Evolutionary conservation across 179 eudicot species (phyloP), one percentile per base, ranked within the genome.

Genomic region (Carnegiea gigantea): DNA sequence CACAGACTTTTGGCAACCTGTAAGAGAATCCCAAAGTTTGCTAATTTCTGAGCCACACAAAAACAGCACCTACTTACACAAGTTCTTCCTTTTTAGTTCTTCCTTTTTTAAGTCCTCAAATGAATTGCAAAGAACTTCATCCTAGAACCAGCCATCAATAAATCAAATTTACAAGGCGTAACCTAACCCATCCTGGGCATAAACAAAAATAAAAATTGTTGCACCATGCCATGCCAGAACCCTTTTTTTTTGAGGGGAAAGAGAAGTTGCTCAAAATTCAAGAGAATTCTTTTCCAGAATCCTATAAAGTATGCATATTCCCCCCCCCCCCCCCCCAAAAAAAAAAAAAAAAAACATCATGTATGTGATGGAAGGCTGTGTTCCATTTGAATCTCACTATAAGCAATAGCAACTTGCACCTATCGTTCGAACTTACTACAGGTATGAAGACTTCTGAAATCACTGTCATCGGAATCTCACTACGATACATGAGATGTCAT

Each of bases 401-500:
- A 84, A 21, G 78, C 13, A 65, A 68, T 23, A 15, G 77, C 77
- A 44, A 65, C 77, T 68, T 18, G 30, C 40, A 18, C 30, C 44
- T 40, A 0, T 40, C 44, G 8, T 4, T 40, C 44, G 2, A 5
- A 40, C 44, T 40, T 5, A 4, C 44, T 5, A 40, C 44, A 7
- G 44, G 9, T 40, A 40, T 40, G 44, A 40, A 4, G 9, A 4
- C 44, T 40, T 51, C 10, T 17, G 57, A 51, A 11, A 76, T 71
- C 72, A 53, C 26, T 68, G 73, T 86, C 86, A 86, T 65, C 80
- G 83, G 40, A 88, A 87, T 79, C 89, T 88, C 30, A 88, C 91
- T 24, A 88, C 91, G 21, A 88, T 76, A 54, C 89, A 83, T 3
- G 91, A 88, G 24, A 88, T 88, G 75, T 88, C 91, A 57, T 88